phyloP scores from a whole-genome alignment of 805 yeast genomes.

The Brettanomyces custersianus region DNA sequence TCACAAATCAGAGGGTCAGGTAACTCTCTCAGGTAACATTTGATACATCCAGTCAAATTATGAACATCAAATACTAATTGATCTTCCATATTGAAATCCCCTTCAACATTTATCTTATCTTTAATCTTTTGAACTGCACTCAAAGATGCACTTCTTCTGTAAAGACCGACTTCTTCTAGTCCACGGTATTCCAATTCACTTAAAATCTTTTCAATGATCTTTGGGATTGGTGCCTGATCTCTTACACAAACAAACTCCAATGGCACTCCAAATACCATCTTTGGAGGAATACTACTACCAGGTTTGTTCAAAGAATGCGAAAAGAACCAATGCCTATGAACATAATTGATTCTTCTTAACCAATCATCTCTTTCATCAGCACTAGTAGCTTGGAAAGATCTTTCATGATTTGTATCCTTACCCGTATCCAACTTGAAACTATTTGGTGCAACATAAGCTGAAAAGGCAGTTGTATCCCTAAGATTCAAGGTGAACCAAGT shows the following conservation, averaged over 20 bases:
- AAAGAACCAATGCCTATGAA: slow-evolving; percentile 47
- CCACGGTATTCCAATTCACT: slow-evolving; percentile 81
- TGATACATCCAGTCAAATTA: slow-evolving; percentile 82
- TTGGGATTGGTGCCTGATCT: slow-evolving; percentile 56
- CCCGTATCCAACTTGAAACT: slow-evolving; percentile 37
- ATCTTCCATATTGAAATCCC: slow-evolving; percentile 36
- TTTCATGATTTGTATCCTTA: slow-evolving; percentile 27
- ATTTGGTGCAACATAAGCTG: slow-evolving; percentile 40
- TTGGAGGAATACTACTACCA: slow-evolving; percentile 7
- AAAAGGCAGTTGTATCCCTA: slow-evolving; percentile 38
- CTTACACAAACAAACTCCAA: slow-evolving; percentile 65
- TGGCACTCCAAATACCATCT: slow-evolving; percentile 79
- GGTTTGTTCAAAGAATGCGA: slow-evolving; percentile 28
- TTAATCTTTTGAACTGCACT: slow-evolving; percentile 36
- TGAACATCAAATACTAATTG: slow-evolving; percentile 57
- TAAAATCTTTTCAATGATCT: slow-evolving; percentile 54
- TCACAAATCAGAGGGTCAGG: slow-evolving; percentile 78
- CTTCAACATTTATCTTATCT: slow-evolving; percentile 35
- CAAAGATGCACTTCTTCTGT: slow-evolving; percentile 56
- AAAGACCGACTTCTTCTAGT: slow-evolving; percentile 82
- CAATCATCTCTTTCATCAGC: slow-evolving; percentile 65
- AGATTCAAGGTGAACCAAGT: slow-evolving; percentile 42
- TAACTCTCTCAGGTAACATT: slow-evolving; percentile 72
- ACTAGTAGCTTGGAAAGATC: slow-evolving; percentile 55
- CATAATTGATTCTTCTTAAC: slow-evolving; percentile 43